A percentile compares a stretch with the other conserved stretches of the same genome.
These are phyloP conservation scores for Musa itinerans DNA, from an alignment of 176 grass and related monocot genomes.

Conservation along the genomic window DNA sequence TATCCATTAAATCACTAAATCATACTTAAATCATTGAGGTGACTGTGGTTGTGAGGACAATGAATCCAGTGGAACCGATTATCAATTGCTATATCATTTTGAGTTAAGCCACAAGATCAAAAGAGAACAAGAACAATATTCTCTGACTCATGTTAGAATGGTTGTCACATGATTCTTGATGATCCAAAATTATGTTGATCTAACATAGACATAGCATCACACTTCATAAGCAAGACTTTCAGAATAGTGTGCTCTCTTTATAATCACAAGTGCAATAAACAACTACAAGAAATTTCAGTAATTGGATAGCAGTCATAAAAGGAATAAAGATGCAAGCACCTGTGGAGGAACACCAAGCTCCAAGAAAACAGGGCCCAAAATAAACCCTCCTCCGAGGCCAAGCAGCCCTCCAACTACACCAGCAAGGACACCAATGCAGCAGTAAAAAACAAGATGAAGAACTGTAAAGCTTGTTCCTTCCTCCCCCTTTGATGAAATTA, in stretches of 20 bases:
- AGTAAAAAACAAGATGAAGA: conserved; percentile 24
- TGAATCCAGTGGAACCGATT: no score
- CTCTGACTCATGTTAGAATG: no score
- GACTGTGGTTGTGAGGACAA: no score
- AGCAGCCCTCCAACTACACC: conserved; percentile 29
- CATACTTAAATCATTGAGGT: no score
- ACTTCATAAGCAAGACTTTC: no score
- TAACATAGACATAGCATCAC: neutral
- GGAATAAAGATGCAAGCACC: neutral
- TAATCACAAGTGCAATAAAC: neutral
- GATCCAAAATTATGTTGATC: neutral
- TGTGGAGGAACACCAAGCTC: conserved; percentile 32
- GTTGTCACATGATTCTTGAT: no score
- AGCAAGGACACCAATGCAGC: conserved; percentile 12
- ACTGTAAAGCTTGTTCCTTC: conserved; percentile 20
- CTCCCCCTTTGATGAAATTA: conserved; percentile 8
- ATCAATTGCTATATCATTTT: no score
- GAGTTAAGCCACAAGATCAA: no score
- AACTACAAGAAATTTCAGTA: neutral
- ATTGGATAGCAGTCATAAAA: neutral
- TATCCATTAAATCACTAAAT: no score
- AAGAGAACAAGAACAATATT: no score
- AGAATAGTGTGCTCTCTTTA: no score
- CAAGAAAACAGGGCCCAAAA: conserved; percentile 32
- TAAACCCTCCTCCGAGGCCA: conserved; percentile 32